phyloP scores from a whole-genome alignment of 257 asterid genomes.

The Buddleja alternifolia region DNA sequence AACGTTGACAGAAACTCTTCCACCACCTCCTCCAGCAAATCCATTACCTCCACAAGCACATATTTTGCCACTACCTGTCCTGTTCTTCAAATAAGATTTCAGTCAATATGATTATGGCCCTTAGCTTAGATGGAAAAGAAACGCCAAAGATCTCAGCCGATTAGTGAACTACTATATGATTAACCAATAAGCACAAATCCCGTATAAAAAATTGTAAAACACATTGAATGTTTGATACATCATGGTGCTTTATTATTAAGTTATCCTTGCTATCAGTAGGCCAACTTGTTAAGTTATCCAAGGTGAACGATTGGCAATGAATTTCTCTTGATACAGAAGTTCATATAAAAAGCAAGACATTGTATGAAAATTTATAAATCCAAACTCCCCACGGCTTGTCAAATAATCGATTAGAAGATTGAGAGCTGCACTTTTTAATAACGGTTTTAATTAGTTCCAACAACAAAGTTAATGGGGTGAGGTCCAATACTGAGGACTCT shows the following conservation, averaged over 20 bases:
- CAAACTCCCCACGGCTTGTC: too few species aligned
- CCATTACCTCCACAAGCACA: constrained; percentile 93
- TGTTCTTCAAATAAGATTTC: constrained; percentile 47
- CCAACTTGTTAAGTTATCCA: neutral
- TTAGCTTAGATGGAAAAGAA: constrained; percentile 12
- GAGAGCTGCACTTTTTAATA: too few species aligned
- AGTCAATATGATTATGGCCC: constrained; percentile 30
- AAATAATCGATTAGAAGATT: too few species aligned
- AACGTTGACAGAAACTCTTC: constrained; percentile 76
- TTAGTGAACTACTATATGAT: constrained; percentile 6
- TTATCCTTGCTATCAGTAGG: neutral
- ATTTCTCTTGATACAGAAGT: neutral
- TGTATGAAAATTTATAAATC: neutral
- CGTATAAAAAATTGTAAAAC: neutral
- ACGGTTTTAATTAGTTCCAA: too few species aligned
- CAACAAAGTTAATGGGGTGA: too few species aligned
- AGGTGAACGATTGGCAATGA: neutral
- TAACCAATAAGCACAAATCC: neutral
- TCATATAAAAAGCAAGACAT: neutral
- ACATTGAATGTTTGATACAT: constrained; percentile 10
- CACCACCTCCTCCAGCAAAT: constrained; percentile 98
- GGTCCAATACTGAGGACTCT: too few species aligned
- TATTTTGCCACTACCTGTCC: constrained; percentile 78
- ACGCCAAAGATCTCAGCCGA: constrained; percentile 8
- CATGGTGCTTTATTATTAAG: neutral